Base-by-base conservation (phyloP, 2,329 filamentous ascomycete genomes). In the Aspergillus aculeatus region DNA sequence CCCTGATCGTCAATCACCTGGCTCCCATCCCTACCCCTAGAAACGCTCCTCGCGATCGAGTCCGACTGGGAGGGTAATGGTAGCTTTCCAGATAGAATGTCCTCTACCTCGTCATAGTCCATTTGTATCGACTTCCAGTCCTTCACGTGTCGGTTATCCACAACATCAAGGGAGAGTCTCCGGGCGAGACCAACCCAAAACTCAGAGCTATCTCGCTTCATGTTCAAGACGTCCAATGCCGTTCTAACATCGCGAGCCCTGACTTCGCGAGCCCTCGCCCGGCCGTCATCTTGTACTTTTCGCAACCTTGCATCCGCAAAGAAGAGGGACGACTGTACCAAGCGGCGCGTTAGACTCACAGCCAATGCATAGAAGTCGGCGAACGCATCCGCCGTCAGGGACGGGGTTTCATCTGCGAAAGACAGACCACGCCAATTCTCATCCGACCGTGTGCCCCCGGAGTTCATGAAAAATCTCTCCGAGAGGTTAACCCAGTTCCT, bases 301-400 rank as follows among this genome's bases (percentile, higher is more conserved):
- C 86, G 82, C 24, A 92, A 76, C 47, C 91, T 83, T 2, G 89
- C 89, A 71, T 85, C 83, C n/a, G 88, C 85, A 59, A 91, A 84
- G 67, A 89, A 89, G 0, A 95, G 77, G 0, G 86, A 80, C 0
- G 89, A 85, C 50, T 90, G 85, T 2, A 95, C 80, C 1, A 96
- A 76, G 12, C 90, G 83, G 60, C 84, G 85, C 0, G 90, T 93
- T 14, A 95, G 65, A 56, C 84, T 89, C 1, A 89, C 72, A 0
- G 84, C 80, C 2, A 96, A 74, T 9, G 84, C 84, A 68, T 92
- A 83, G 49, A 96, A 88, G 66, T 95, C 91, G 5, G 85, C 82
- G n/a, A 96, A 82, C 0, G 90, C 87, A 1, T 90, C 92, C 6
- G 87, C 84, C 65, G 89, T 87, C 23, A 96, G 84, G 0, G 89